Evolutionary conservation across 179 eudicot species (phyloP).

Genomic region (Silene coronaria): DNA sequence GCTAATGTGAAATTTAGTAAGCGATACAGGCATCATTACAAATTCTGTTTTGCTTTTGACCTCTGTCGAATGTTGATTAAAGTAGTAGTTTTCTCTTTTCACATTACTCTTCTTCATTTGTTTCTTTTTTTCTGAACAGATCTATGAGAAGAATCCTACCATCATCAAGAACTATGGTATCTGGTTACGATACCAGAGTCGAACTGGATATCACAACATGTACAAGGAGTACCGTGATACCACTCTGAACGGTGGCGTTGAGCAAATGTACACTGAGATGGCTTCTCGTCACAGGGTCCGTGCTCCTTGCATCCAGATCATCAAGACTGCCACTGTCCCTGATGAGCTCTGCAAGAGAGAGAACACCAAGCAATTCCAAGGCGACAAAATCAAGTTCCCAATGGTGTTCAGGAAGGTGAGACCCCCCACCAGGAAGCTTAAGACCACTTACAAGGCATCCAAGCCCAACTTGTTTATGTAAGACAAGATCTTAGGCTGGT

Average conservation of each 20-base stretch:
- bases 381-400: constrained; percentile 76
- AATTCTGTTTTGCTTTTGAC: neutral
- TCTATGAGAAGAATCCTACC: constrained; percentile 85
- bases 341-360: constrained; percentile 86
- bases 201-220: constrained; percentile 95
- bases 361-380: constrained; percentile 80
- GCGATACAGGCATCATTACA: no score
- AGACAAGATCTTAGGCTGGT: constrained; percentile 15
- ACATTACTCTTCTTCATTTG: no score
- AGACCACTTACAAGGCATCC: constrained; percentile 85
- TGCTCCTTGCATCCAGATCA: constrained; percentile 79
- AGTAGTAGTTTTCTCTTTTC: neutral
- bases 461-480: constrained; percentile 76
- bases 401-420: constrained; percentile 69
- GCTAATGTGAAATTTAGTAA: no score
- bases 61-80: neutral
- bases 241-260: constrained; percentile 73
- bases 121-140: constrained; percentile 25
- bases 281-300: constrained; percentile 93
- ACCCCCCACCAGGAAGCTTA: constrained; percentile 79
- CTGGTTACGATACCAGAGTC: constrained; percentile 80
- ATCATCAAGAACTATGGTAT: constrained; percentile 85
- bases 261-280: constrained; percentile 94
- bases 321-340: constrained; percentile 76
- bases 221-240: constrained; percentile 93